Conservation (phyloP, 2,329 filamentous ascomycete species). For the Aspergillus cejpii region DNA sequence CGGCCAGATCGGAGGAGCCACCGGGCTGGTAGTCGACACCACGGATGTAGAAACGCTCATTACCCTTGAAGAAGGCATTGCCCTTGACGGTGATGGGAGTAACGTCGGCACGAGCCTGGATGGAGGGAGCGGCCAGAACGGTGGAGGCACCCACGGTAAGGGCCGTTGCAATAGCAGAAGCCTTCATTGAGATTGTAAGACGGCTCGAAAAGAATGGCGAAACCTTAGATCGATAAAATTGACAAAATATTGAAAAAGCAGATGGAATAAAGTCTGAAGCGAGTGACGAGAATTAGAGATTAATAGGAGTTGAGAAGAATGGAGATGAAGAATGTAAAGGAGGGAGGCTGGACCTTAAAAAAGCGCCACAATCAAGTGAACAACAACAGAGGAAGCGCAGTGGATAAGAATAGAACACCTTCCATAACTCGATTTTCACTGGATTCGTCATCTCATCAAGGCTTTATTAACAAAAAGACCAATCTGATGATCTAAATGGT, state of each 20-base stretch:
- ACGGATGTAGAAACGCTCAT: constrained; percentile 50
- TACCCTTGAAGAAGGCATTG: constrained; percentile 60
- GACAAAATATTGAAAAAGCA: constrained; percentile 2
- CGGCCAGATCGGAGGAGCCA: constrained; percentile 56
- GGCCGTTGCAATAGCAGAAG: constrained; percentile 42
- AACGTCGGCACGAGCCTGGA: constrained; percentile 41
- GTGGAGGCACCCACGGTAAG: constrained; percentile 44
- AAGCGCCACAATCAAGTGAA: no score
- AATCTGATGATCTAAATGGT: neutral
- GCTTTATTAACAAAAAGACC: neutral
- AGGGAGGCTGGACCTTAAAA: neutral
- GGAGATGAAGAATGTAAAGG: constrained; percentile 9
- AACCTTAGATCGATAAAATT: constrained; percentile 5
- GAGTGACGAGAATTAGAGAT: constrained; percentile 17
- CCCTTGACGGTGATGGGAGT: constrained; percentile 57
- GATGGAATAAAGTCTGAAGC: neutral
- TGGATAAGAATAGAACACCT: neutral
- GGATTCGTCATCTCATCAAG: neutral
- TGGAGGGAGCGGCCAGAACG: constrained; percentile 40
- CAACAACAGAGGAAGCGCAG: no score
- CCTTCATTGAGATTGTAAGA: constrained; percentile 46
- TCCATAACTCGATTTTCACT: neutral
- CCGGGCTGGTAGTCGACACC: constrained; percentile 60
- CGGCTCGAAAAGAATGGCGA: constrained; percentile 3
- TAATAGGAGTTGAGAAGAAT: no score